phyloP scores from a whole-genome alignment of 2,329 filamentous ascomycete genomes.

The Paecilomyces sp. region DNA sequence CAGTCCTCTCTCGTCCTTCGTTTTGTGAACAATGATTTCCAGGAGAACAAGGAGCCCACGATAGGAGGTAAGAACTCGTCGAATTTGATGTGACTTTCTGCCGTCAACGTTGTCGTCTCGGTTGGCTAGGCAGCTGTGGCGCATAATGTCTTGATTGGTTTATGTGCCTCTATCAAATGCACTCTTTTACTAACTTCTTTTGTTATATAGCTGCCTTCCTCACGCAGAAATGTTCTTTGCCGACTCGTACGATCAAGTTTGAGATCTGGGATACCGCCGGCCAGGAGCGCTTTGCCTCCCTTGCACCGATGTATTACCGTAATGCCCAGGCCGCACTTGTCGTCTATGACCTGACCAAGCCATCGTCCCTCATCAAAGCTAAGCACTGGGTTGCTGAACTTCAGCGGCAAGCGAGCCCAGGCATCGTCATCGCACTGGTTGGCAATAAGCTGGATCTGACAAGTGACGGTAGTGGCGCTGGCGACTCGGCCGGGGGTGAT shows the following conservation, averaged over 20 bases:
- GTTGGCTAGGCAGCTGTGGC: neutral
- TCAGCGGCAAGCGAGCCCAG: conserved; percentile 89
- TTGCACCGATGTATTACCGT: conserved; percentile 99
- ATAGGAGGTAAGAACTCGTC: conserved; percentile 67
- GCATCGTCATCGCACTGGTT: conserved; percentile 93
- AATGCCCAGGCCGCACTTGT: conserved; percentile 96
- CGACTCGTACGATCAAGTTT: conserved; percentile 69
- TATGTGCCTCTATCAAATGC: neutral
- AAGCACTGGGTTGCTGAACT: conserved; percentile 99
- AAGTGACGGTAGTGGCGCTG: conserved; percentile 45
- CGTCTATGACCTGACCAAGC: conserved; percentile 97
- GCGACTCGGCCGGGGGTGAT: conserved; percentile 29
- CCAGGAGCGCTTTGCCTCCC: conserved; percentile 92
- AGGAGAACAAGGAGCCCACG: conserved; percentile 99
- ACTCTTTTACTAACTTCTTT: conserved; percentile 7
- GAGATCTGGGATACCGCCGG: conserved; percentile 98
- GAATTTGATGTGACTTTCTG: conserved; percentile 1
- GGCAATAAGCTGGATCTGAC: conserved; percentile 95
- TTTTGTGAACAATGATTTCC: conserved; percentile 99
- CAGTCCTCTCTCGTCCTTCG: conserved; percentile 95
- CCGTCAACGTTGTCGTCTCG: neutral
- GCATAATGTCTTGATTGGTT: neutral
- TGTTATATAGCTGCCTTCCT: conserved; percentile 73
- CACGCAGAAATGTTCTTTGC: conserved; percentile 96
- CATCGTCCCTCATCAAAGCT: conserved; percentile 88